Percentiles rank a stretch among this genome's conserved stretches.
phyloP scores from a whole-genome alignment of 2,329 filamentous ascomycete species.

The Fusarium abutilonis region DNA sequence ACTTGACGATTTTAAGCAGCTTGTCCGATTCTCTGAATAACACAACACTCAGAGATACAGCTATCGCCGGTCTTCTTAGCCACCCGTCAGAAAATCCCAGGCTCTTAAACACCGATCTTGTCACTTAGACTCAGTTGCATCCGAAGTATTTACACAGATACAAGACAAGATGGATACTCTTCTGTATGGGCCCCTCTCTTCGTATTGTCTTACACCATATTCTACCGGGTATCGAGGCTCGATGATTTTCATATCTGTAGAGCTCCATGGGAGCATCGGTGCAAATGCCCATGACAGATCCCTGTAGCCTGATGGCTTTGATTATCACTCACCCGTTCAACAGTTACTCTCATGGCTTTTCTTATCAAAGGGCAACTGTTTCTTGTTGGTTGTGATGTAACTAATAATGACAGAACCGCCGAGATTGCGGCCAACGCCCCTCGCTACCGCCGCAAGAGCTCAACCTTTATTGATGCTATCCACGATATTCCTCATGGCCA shows the following conservation, averaged over 20 bases:
- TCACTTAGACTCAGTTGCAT: constrained; percentile 4
- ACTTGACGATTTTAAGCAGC: neutral
- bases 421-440: constrained; percentile 92
- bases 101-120: neutral
- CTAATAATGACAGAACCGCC: constrained; percentile 71
- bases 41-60: neutral
- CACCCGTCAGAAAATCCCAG: constrained; percentile 3
- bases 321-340: neutral
- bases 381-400: neutral
- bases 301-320: neutral
- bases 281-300: neutral
- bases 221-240: neutral
- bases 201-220: neutral
- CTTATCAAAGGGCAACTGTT: neutral
- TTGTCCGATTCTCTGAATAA: neutral
- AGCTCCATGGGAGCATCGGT: neutral
- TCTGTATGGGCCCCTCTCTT: constrained; percentile 60
- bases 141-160: constrained; percentile 21
- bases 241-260: neutral
- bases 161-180: constrained; percentile 65
- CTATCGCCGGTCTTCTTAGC: constrained; percentile 1
- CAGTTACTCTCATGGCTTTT: neutral
- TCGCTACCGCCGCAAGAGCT: constrained; percentile 89
- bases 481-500: constrained; percentile 87
- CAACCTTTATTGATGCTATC: constrained; percentile 96